Conservation (phyloP, 2,329 filamentous ascomycete genomes). For the Xylaria sp. region DNA sequence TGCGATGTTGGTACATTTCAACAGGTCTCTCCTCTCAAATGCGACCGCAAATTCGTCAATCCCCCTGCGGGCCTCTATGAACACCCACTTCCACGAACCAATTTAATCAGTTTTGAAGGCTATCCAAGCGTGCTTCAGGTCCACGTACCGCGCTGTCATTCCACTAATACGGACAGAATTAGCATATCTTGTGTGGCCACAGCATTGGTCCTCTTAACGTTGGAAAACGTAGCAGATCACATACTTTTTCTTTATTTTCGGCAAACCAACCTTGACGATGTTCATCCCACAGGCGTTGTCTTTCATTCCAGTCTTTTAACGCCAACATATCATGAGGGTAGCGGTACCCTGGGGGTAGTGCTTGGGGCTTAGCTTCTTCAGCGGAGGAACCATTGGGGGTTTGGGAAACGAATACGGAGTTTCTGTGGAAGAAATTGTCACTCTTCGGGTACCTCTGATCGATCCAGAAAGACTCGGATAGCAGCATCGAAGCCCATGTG, state of each 20-base stretch:
- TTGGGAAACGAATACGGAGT: not conserved
- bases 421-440: slow-evolving; percentile 9
- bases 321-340: not conserved
- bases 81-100: not conserved
- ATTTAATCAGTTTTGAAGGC: slow-evolving; percentile 1
- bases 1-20: not conserved
- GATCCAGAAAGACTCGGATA: slow-evolving; percentile 17
- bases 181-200: not conserved
- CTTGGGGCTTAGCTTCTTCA: too few relatives aligned
- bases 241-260: not conserved
- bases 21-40: not conserved
- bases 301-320: not conserved
- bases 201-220: not conserved
- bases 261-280: not conserved
- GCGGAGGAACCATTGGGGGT: not conserved
- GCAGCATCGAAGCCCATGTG: slow-evolving; percentile 13
- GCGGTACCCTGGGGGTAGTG: not conserved
- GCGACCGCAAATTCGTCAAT: not conserved
- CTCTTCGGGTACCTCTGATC: not conserved
- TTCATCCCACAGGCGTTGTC: not conserved
- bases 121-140: not conserved
- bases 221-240: not conserved
- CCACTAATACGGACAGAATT: slow-evolving; percentile 15
- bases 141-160: not conserved
- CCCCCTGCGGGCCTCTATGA: too few relatives aligned